Base-by-base conservation (phyloP, 1,284 basidiomycete species). In the Malassezia vespertilionis region DNA sequence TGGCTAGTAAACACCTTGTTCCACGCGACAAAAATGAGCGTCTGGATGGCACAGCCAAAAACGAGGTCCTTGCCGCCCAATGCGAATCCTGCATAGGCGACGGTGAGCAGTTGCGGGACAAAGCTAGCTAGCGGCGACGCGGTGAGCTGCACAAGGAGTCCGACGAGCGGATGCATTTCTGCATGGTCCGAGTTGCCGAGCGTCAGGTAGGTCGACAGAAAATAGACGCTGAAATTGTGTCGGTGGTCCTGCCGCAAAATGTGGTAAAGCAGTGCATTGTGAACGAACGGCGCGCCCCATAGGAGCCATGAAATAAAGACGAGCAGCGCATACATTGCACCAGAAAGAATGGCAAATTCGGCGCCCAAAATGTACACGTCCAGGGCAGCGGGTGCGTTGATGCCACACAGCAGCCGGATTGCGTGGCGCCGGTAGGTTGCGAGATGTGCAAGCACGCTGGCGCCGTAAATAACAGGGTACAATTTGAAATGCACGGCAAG, bases 1-100 rank as follows among this genome's bases (percentile, higher is more conserved):
- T 97, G 87, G 1, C 87, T 91, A 0, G 93, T 99, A 77, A 88
- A 93, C 33, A 99, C 93, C 74, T 95, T 93, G 73, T 97, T 99
- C 76, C 95, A 90, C 1, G 86, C 75, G 12, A 96, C 89, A 65
- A 99, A 97, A 0, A 79, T 74, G 36, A 80, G 77, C 0, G 93
- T 97, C 72, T 96, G 90, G 17, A 89, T 77, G 63, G 93, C 87
- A 83, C 84, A 90, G 2, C 85, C 78, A 54, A 89, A 82, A 4
- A 81, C 77, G 3, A 96, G 74, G 45, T 76, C 73, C 34, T 82
- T 73, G 33, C 72, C 72, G 42, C 76, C 74, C 6, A 81, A 79
- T 34, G 82, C 78, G 12, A 86, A 65, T 1, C 87, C 86, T 5
- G 80, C 73, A 1, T 79, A 78, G 1, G 84, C 66, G 0, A 82